These are phyloP conservation scores for Ogataea glucozyma DNA, from an alignment of 805 yeast genomes.

Conservation along the genomic window DNA sequence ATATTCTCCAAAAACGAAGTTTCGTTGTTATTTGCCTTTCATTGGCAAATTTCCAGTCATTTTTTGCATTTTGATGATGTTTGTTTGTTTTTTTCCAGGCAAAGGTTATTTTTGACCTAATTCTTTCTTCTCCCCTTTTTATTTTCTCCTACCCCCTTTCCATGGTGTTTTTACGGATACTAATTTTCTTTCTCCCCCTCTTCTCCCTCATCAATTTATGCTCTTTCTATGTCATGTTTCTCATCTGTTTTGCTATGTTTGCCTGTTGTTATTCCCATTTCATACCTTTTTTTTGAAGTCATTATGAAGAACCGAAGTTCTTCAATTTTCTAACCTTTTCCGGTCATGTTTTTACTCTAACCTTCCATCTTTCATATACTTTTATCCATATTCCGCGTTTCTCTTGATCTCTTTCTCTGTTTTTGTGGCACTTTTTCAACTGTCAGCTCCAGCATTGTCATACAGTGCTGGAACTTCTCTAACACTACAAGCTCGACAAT, in stretches of 20 bases:
- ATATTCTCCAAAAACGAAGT: too few species aligned
- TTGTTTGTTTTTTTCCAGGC: constrained; percentile 3
- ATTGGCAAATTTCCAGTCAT: constrained; percentile 3
- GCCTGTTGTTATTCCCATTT: not conserved
- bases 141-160: constrained; percentile 1
- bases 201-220: constrained; percentile 6
- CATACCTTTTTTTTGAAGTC: not conserved
- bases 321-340: constrained; percentile 6
- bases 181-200: not conserved
- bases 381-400: not conserved
- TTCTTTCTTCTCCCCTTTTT: constrained; percentile 1
- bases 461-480: too few species aligned
- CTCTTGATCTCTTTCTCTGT: constrained; percentile 16
- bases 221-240: constrained; percentile 10
- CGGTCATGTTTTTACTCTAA: constrained; percentile 3
- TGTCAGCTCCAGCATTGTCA: too few species aligned
- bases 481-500: too few species aligned
- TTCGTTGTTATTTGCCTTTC: too few species aligned
- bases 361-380: constrained; percentile 9
- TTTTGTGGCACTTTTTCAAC: constrained; percentile 9
- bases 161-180: constrained; percentile 3
- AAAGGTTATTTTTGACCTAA: not conserved
- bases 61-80: constrained; percentile 7
- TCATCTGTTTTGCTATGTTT: not conserved
- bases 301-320: too few species aligned